A percentile compares a stretch with the other conserved stretches of the same genome.
These are phyloP conservation scores for Talaromyces sp. DNA, from an alignment of 2,329 filamentous ascomycete genomes.

Conservation along the genomic window DNA sequence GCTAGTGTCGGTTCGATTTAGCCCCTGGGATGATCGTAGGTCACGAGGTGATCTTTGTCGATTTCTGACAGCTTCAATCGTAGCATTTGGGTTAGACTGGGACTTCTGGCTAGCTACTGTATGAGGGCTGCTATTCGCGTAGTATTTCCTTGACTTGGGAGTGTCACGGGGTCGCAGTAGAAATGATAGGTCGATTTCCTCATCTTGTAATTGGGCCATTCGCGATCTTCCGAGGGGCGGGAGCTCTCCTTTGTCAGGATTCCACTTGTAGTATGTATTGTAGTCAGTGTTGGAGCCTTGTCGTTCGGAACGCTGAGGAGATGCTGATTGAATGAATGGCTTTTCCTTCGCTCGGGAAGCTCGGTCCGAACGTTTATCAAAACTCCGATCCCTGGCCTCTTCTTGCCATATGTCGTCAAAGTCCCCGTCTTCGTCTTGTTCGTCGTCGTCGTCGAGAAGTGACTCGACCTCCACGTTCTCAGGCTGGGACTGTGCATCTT, in stretches of 20 bases:
- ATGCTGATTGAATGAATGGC: conserved; percentile 12
- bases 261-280: conserved; percentile 28
- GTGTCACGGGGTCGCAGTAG: conserved; percentile 27
- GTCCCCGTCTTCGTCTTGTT: conserved; percentile 15
- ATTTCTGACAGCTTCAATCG: neutral
- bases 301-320: neutral
- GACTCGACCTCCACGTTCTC: conserved; percentile 11
- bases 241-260: conserved; percentile 20
- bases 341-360: conserved; percentile 17
- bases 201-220: conserved; percentile 27
- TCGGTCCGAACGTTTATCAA: conserved; percentile 19
- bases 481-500: conserved; percentile 12
- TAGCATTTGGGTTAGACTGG: neutral
- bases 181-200: conserved; percentile 29
- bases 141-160: conserved; percentile 31
- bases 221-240: conserved; percentile 26
- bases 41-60: neutral
- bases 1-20: neutral
- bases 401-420: conserved; percentile 45
- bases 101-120: conserved; percentile 15
- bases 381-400: conserved; percentile 31
- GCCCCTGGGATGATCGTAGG: neutral
- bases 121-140: conserved; percentile 27
- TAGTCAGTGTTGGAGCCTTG: neutral
- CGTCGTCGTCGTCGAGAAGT: conserved; percentile 7